Evolutionary conservation across 163 green algal species (phyloP).

Genomic region (Chlamydomonas reinhardtii): DNA sequence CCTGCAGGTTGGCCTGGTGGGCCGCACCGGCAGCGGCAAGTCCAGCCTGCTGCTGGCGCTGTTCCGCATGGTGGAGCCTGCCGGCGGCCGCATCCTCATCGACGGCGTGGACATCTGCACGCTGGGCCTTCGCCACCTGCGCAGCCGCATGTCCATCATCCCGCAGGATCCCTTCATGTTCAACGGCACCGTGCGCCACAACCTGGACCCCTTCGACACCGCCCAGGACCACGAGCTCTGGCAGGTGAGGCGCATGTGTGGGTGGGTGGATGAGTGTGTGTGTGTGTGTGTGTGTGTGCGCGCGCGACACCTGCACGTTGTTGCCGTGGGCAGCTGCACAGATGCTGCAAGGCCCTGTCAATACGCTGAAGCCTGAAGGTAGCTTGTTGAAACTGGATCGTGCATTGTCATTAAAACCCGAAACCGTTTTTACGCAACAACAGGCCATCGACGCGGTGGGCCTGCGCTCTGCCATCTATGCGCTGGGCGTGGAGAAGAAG

Average conservation of each 20-base stretch:
- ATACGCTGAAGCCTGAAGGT: too few species aligned
- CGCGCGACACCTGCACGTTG: too few species aligned
- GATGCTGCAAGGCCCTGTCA: too few species aligned
- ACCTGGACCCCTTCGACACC: constrained; percentile 85
- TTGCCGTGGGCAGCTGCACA: too few species aligned
- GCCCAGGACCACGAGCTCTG: constrained; percentile 87
- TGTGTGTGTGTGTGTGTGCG: too few species aligned
- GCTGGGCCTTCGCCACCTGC: constrained; percentile 74
- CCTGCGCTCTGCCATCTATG: constrained; percentile 70
- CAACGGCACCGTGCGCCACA: constrained; percentile 80
- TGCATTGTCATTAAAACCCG: too few species aligned
- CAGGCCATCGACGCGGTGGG: constrained; percentile 80
- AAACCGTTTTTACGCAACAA: too few species aligned
- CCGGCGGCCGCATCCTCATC: constrained; percentile 68
- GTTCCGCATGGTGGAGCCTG: constrained; percentile 84
- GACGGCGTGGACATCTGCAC: constrained; percentile 78
- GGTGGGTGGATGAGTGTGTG: too few species aligned
- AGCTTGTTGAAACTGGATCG: too few species aligned
- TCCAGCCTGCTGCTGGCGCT: constrained; percentile 78
- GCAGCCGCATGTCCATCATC: constrained; percentile 75
- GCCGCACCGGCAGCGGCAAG: constrained; percentile 86
- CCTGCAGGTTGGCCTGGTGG: constrained; percentile 70
- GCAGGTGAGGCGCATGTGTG: constrained; percentile 51
- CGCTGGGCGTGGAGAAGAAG: constrained; percentile 35
- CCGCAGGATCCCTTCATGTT: constrained; percentile 89